Evolutionary conservation across 768 basidiomycete species (phyloP), one percentile per base, ranked within the genome.

Genomic region (Boletus tylopilopsis): DNA sequence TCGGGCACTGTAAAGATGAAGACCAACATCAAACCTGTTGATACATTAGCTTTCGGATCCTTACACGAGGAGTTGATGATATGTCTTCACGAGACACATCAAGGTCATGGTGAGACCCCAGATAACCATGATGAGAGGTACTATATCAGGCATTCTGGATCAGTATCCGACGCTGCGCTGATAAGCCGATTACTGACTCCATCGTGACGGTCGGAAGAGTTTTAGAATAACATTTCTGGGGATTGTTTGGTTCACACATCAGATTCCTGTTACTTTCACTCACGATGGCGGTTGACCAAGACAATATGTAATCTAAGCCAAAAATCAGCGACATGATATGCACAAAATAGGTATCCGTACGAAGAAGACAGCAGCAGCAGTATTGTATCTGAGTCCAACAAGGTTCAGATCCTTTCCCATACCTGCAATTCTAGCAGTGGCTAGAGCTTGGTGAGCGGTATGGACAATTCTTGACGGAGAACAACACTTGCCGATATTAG

Each of bases 301-400:
- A 18, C 35, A 44, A 15, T 29, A 29, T 15, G 35, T 37, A 9
- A 27, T 35, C 45, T 45, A 13, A 11, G 21, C 13, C 21, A 22
- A 5, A 22, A 7, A 10, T 24, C 23, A 7, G 22, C n/a, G n/a
- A n/a, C n/a, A n/a, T n/a, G n/a, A n/a, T n/a, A 34, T 16, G 8
- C 6, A 30, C 12, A 30, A 1, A 16, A 11, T 15, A 32, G 22
- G 6, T 6, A 27, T 21, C 7, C 46, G 16, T 23, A 47, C 46
- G 18, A 39, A 32, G n/a, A 47, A 47, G 6, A 47, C n/a, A 13
- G 46, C 46, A 32, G 37, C 22, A 33, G 46, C 46, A 32, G 16
- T 47, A 13, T 47, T 47, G 18, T 39, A 47, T n/a, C 37, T 39
- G 6, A 47, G 37, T 39, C 46, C 46, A 13, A 32, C 6, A 38